Evolutionary conservation across 768 basidiomycete species (phyloP).

Genomic region (Suillus placidus): DNA sequence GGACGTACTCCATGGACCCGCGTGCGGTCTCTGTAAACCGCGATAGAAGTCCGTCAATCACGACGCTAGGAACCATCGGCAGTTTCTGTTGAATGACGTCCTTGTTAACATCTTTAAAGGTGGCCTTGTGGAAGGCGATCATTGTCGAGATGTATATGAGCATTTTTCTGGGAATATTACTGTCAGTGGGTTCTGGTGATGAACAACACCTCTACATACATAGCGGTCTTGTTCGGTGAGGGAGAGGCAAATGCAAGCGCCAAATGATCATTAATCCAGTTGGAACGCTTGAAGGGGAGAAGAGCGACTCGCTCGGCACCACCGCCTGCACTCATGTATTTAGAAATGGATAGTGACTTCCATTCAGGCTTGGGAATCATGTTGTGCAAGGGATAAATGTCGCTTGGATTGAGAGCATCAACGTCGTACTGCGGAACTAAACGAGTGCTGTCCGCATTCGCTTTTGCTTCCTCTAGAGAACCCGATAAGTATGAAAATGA

Average conservation of each 20-base stretch:
- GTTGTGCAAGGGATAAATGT: slow-evolving; percentile 71
- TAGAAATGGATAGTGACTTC: slow-evolving; percentile 61
- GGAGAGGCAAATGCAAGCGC: slow-evolving; percentile 40
- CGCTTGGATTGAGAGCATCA: slow-evolving; percentile 66
- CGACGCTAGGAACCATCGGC: slow-evolving; percentile 55
- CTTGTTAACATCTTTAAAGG: slow-evolving; percentile 46
- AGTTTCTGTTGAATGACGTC: slow-evolving; percentile 60
- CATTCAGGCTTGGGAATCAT: slow-evolving; percentile 85
- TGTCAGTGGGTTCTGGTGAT: background rate
- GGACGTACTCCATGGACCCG: slow-evolving; percentile 62
- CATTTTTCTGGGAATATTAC: slow-evolving; percentile 58
- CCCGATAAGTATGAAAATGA: slow-evolving; percentile 7
- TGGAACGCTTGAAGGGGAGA: slow-evolving; percentile 63
- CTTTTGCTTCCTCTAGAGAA: slow-evolving; percentile 65
- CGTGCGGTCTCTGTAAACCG: slow-evolving; percentile 80
- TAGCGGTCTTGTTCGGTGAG: slow-evolving; percentile 57
- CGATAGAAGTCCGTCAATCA: slow-evolving; percentile 74
- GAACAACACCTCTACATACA: slow-evolving; percentile 49
- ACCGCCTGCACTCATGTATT: slow-evolving; percentile 54
- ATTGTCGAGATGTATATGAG: slow-evolving; percentile 83
- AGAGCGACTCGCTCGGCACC: slow-evolving; percentile 53
- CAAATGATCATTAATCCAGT: slow-evolving; percentile 76
- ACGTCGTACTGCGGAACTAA: slow-evolving; percentile 77
- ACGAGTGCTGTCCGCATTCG: slow-evolving; percentile 60
- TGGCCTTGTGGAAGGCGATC: slow-evolving; percentile 63